These are phyloP conservation scores for Erythrophleum ivorense DNA, from an alignment of 331 rosid species.

Conservation along the genomic window DNA sequence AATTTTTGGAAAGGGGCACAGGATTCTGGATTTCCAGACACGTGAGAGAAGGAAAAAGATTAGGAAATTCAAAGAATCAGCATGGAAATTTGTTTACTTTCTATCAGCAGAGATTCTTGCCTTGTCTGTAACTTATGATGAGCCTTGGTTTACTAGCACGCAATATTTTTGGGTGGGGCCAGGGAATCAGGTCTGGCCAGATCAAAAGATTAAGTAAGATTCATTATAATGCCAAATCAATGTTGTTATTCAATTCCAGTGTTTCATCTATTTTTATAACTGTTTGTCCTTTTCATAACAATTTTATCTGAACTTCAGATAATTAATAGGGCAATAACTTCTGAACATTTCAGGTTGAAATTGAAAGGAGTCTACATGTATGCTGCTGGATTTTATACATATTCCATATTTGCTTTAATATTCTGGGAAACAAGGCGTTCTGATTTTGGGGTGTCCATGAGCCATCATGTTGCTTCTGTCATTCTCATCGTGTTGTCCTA, in stretches of 20 bases:
- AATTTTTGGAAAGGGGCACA: slow-evolving; percentile 72
- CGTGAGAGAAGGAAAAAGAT: slow-evolving; percentile 69
- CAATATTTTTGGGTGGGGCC: slow-evolving; percentile 88
- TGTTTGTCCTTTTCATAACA: slow-evolving; percentile 21
- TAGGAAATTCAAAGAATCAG: slow-evolving; percentile 86
- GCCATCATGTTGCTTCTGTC: slow-evolving; percentile 88
- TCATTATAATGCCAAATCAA: slow-evolving; percentile 21
- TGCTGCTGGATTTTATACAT: slow-evolving; percentile 89
- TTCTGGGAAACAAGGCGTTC: slow-evolving; percentile 98
- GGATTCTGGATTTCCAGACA: slow-evolving; percentile 51
- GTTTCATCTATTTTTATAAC: slow-evolving; percentile 28
- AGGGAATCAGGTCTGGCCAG: slow-evolving; percentile 94
- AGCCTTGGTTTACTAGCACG: slow-evolving; percentile 92
- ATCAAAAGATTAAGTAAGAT: slow-evolving; percentile 88
- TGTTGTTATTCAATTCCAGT: slow-evolving; percentile 29
- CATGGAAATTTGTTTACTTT: slow-evolving; percentile 90
- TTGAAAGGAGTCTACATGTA: slow-evolving; percentile 87
- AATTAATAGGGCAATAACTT: slow-evolving; percentile 36
- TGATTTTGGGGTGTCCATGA: slow-evolving; percentile 92
- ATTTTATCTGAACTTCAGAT: slow-evolving; percentile 30
- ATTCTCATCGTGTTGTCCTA: slow-evolving; percentile 82
- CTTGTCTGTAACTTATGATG: slow-evolving; percentile 71
- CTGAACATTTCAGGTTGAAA: slow-evolving; percentile 72
- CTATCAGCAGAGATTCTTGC: slow-evolving; percentile 84
- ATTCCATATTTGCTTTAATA: slow-evolving; percentile 92